phyloP scores from a whole-genome alignment of 2,329 filamentous ascomycete species.

The Fusarium cyanostomum region DNA sequence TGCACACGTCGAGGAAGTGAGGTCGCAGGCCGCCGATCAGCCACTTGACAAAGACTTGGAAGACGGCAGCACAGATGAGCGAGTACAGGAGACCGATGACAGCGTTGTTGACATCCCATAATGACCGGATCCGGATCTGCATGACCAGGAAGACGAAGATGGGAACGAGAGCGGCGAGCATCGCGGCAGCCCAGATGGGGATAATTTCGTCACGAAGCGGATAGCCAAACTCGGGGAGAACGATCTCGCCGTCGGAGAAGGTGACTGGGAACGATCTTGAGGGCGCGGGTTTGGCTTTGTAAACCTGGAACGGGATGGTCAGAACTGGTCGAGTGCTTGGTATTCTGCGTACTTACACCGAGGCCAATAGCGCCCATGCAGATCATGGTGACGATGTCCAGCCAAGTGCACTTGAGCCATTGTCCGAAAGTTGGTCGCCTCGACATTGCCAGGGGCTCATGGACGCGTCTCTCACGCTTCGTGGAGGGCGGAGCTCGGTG shows the following conservation, averaged over 20 bases:
- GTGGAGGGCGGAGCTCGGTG: constrained; percentile 11
- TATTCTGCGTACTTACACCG: constrained; percentile 59
- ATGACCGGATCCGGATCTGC: constrained; percentile 73
- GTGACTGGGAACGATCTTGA: constrained; percentile 75
- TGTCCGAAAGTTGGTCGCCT: constrained; percentile 70
- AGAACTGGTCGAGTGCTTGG: neutral
- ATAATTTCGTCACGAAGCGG: constrained; percentile 75
- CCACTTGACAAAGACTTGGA: constrained; percentile 81
- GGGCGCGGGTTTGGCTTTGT: constrained; percentile 71
- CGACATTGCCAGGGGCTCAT: constrained; percentile 51
- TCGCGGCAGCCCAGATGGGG: constrained; percentile 75
- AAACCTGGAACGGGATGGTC: constrained; percentile 56
- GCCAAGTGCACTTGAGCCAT: constrained; percentile 73
- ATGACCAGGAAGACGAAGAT: constrained; percentile 71
- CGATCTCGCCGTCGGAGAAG: constrained; percentile 72
- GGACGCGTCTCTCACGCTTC: constrained; percentile 17
- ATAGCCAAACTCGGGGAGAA: constrained; percentile 76
- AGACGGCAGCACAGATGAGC: constrained; percentile 75
- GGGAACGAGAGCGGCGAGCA: constrained; percentile 72
- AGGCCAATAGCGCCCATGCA: constrained; percentile 72
- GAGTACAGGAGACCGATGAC: constrained; percentile 75
- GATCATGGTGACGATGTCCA: constrained; percentile 75
- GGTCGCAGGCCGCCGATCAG: constrained; percentile 78
- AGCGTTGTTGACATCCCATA: constrained; percentile 78
- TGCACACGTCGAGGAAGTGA: constrained; percentile 76